phyloP scores from a whole-genome alignment of 805 yeast genomes.

The Nakazawaea pomicola region DNA sequence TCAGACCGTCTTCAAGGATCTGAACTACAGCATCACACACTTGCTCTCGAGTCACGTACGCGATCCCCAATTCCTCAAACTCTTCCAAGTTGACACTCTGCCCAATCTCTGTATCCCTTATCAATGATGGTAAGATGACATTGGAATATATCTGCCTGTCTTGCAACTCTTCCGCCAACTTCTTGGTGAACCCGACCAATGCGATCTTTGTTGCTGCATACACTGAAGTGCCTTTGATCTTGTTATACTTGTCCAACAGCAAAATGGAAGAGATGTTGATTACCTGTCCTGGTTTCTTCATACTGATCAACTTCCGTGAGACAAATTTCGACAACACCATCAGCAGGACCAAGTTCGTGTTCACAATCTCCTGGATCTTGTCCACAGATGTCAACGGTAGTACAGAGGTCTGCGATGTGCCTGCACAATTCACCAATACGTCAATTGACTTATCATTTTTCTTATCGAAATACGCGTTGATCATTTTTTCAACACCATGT shows the following conservation, averaged over 20 bases:
- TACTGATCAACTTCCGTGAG: constrained; percentile 43
- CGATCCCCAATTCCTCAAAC: constrained; percentile 9
- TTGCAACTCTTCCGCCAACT: constrained; percentile 57
- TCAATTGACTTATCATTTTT: constrained; percentile 28
- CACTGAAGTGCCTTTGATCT: constrained; percentile 52
- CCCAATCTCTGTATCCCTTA: constrained; percentile 66
- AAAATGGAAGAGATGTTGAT: constrained; percentile 67
- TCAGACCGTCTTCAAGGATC: not conserved
- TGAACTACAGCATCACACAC: constrained; percentile 13
- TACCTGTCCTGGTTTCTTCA: constrained; percentile 32
- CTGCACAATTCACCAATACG: constrained; percentile 61
- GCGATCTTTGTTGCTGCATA: constrained; percentile 75
- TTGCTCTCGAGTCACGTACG: constrained; percentile 9
- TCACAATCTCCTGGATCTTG: constrained; percentile 41
- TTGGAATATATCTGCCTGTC: constrained; percentile 54
- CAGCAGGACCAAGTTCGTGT: constrained; percentile 56
- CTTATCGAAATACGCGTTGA: constrained; percentile 18
- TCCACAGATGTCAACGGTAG: constrained; percentile 36
- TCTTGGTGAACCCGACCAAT: constrained; percentile 52
- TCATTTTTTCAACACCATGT: constrained; percentile 11
- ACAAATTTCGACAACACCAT: constrained; percentile 53
- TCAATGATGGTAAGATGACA: constrained; percentile 63
- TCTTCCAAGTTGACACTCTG: constrained; percentile 21
- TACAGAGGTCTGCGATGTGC: constrained; percentile 54
- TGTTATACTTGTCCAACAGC: constrained; percentile 32